phyloP scores from a whole-genome alignment of 371 early-diverging fungal species.

The Batkoa obscura region DNA sequence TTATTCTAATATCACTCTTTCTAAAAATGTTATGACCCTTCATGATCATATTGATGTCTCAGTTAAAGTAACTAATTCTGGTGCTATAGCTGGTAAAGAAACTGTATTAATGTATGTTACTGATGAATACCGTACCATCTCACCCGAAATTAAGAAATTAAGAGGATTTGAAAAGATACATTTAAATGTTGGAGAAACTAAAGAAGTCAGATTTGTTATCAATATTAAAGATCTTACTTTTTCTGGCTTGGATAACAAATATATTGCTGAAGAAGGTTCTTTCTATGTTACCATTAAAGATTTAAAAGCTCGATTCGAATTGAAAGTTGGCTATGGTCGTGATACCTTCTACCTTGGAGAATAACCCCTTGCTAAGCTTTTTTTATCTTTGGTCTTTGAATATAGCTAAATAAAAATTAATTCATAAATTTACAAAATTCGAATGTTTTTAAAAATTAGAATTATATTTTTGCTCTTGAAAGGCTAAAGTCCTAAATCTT shows the following conservation, averaged over 20 bases:
- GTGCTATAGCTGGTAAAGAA: conserved; percentile 27
- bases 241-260: conserved; percentile 13
- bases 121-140: background rate
- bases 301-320: background rate
- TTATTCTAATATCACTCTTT: conserved; percentile 14
- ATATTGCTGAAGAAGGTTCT: conserved; percentile 16
- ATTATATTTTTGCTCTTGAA: too few species aligned
- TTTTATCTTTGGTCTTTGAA: too few species aligned
- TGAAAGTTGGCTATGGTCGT: background rate
- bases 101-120: conserved; percentile 18
- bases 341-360: background rate
- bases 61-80: conserved; percentile 25
- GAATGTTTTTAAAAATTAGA: too few species aligned
- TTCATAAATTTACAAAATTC: too few species aligned
- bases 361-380: too few species aligned
- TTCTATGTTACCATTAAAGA: conserved; percentile 25
- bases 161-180: background rate
- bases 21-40: background rate
- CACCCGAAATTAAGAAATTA: conserved; percentile 1
- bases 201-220: conserved; percentile 21
- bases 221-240: background rate
- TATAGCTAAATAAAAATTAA: too few species aligned
- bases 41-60: conserved; percentile 9
- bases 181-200: conserved; percentile 14
- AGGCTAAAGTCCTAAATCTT: too few species aligned